Conservation (phyloP, 164 flowering plant species). For the Liriodendron chinense region DNA sequence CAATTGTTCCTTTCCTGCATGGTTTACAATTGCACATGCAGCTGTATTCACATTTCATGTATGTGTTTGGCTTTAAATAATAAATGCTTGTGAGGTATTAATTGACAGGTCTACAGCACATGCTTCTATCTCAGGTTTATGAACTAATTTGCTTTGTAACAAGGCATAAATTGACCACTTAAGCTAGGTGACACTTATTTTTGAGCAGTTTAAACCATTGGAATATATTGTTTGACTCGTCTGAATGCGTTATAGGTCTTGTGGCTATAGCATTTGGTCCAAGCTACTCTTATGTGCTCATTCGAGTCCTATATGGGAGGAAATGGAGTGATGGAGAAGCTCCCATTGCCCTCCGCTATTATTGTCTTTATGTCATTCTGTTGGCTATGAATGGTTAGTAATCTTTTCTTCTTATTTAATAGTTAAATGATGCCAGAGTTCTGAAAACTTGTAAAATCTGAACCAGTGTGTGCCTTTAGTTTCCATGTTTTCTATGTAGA, state of each 20-base stretch:
- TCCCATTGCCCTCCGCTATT: constrained; percentile 65
- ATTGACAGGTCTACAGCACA: background rate
- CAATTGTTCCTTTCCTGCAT: too few species aligned
- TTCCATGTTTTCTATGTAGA: background rate
- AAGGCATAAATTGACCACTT: background rate
- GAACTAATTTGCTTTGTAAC: background rate
- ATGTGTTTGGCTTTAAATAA: background rate
- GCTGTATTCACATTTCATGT: background rate
- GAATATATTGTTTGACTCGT: background rate
- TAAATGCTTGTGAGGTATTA: background rate
- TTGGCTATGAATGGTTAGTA: constrained; percentile 94
- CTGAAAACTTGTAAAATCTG: background rate
- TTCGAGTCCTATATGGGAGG: constrained; percentile 78
- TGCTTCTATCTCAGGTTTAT: background rate
- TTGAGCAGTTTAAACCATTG: background rate
- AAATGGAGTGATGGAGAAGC: constrained; percentile 99
- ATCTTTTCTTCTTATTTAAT: background rate
- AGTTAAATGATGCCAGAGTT: background rate
- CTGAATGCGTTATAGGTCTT: constrained; percentile 54
- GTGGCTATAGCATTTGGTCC: constrained; percentile 92
- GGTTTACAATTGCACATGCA: background rate
- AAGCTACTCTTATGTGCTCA: constrained; percentile 84
- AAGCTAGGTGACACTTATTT: background rate
- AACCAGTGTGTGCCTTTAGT: background rate
- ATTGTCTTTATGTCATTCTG: constrained; percentile 76